Conservation (phyloP, 2,329 filamentous ascomycete species). For the Fusarium guadeloupense region DNA sequence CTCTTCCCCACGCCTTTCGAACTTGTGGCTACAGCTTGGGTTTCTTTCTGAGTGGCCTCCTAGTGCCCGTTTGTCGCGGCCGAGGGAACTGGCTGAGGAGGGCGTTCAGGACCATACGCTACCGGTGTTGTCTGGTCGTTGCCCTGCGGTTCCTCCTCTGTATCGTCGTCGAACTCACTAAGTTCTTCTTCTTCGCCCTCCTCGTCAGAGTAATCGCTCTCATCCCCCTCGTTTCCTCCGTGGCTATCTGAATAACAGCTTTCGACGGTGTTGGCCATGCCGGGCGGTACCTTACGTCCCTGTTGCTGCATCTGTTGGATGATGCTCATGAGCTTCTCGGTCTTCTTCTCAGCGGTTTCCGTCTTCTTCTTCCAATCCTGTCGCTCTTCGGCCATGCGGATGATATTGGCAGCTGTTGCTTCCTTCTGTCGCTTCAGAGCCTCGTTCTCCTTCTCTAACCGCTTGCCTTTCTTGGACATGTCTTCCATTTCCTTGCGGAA, state of each 20-base stretch:
- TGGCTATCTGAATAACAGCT: slow-evolving; percentile 65
- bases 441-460: slow-evolving; percentile 95
- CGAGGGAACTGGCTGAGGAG: slow-evolving; percentile 51
- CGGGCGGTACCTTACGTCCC: slow-evolving; percentile 78
- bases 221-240: slow-evolving; percentile 61
- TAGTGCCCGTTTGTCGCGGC: slow-evolving; percentile 57
- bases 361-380: slow-evolving; percentile 80
- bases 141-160: slow-evolving; percentile 59
- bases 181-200: slow-evolving; percentile 70
- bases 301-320: slow-evolving; percentile 97
- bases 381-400: slow-evolving; percentile 96
- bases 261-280: slow-evolving; percentile 68
- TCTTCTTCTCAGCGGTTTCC: slow-evolving; percentile 70
- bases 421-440: slow-evolving; percentile 92
- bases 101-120: slow-evolving; percentile 60
- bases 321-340: slow-evolving; percentile 90
- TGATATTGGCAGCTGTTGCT: slow-evolving; percentile 90
- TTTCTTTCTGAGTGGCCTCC: slow-evolving; percentile 40
- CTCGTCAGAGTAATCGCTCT: slow-evolving; percentile 72
- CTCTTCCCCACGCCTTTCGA: neutral
- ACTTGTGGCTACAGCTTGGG: slow-evolving; percentile 22
- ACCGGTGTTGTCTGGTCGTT: slow-evolving; percentile 50
- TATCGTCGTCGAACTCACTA: slow-evolving; percentile 72
- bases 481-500: slow-evolving; percentile 99
- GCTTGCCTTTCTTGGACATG: slow-evolving; percentile 99